Conservation (phyloP, 306 rosid genomes). For the Spatholobus suberectus region DNA sequence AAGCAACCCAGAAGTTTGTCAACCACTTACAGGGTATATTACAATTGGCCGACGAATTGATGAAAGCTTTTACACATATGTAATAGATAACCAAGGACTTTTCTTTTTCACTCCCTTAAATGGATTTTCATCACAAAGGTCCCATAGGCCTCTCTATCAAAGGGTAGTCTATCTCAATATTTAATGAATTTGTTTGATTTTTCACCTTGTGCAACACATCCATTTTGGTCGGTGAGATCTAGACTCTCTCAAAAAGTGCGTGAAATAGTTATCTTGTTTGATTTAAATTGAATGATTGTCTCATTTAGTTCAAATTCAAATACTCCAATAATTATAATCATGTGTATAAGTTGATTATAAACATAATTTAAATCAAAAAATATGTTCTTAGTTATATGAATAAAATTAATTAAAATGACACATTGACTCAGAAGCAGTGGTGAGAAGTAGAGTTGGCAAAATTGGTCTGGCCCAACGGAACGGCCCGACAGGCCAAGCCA, state of each 20-base stretch:
- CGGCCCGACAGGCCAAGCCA: too few relatives aligned
- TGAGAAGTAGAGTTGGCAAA: too few relatives aligned
- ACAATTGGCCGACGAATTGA: not conserved
- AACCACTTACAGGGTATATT: not conserved
- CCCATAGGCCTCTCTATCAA: slow-evolving; percentile 27
- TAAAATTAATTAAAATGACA: not conserved
- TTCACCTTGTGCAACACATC: not conserved
- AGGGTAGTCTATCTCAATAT: slow-evolving; percentile 38
- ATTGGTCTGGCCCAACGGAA: too few relatives aligned
- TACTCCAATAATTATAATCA: not conserved
- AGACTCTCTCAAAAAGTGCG: not conserved
- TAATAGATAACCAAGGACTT: slow-evolving; percentile 24
- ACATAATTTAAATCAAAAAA: not conserved
- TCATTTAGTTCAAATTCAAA: not conserved
- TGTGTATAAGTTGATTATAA: not conserved
- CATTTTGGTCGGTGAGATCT: slow-evolving; percentile 11
- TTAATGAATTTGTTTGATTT: slow-evolving; percentile 35
- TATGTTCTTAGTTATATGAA: not conserved
- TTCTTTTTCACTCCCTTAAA: slow-evolving; percentile 33
- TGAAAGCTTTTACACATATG: not conserved
- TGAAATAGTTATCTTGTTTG: not conserved
- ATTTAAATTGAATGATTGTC: not conserved
- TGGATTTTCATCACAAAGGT: slow-evolving; percentile 15
- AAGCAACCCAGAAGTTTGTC: not conserved
- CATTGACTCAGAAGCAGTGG: too few relatives aligned